Evolutionary conservation across 257 asterid species (phyloP).

Genomic region (Solanum sitiens): DNA sequence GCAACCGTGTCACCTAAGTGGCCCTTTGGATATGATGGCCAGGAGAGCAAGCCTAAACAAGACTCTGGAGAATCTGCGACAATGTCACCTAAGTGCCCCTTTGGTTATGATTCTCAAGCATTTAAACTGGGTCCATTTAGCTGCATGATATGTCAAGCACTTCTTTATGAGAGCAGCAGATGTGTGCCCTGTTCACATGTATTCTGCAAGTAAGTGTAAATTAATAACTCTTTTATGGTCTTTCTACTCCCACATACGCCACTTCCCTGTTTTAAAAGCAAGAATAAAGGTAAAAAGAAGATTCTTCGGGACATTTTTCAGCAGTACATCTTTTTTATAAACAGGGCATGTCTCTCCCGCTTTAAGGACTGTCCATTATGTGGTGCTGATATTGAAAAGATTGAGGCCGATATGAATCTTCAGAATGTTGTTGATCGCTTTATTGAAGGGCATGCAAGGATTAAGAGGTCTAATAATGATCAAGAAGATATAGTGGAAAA

Average conservation of each 20-base stretch:
- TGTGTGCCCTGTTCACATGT: conserved; percentile 90
- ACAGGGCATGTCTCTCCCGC: conserved; percentile 72
- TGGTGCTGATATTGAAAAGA: conserved; percentile 94
- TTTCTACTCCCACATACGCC: background rate
- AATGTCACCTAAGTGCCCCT: conserved; percentile 33
- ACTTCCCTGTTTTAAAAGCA: background rate
- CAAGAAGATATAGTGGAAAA: conserved; percentile 47
- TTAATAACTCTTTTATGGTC: background rate
- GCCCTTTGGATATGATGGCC: conserved; percentile 62
- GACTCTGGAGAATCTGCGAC: conserved; percentile 8
- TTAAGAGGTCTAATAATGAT: conserved; percentile 66
- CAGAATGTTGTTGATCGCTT: conserved; percentile 85
- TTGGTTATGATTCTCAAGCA: conserved; percentile 66
- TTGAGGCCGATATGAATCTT: conserved; percentile 72
- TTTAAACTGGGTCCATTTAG: conserved; percentile 94
- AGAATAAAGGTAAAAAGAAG: background rate
- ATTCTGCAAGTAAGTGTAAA: conserved; percentile 73
- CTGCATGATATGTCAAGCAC: conserved; percentile 92
- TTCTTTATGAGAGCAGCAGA: conserved; percentile 78
- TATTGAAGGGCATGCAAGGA: conserved; percentile 97
- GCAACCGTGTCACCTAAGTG: conserved; percentile 27
- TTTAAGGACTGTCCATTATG: conserved; percentile 92
- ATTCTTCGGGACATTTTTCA: background rate
- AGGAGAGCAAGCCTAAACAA: conserved; percentile 21
- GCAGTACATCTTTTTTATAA: conserved; percentile 1